Conservation (phyloP, 345 rosid species). For the Bruguiera sexangula region DNA sequence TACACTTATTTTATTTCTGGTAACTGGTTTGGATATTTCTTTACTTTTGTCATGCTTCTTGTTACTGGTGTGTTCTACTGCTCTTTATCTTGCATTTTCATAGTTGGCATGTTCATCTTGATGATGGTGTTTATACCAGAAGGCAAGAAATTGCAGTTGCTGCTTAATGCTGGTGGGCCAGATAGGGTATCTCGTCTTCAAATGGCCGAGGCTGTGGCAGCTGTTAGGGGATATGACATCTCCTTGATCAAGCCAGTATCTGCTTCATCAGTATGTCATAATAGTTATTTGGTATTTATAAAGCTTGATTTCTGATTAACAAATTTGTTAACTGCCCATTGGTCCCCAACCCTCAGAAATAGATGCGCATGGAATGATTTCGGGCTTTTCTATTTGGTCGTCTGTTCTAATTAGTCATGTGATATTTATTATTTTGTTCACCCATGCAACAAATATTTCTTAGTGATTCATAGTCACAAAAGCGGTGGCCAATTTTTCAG, state of each 20-base stretch:
- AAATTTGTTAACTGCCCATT: not conserved
- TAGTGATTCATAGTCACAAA: not conserved
- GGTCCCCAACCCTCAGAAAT: too few relatives aligned
- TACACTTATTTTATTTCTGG: not conserved
- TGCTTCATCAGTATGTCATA: conserved; percentile 59
- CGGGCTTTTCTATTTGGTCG: not conserved
- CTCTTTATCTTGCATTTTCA: not conserved
- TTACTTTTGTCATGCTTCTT: not conserved
- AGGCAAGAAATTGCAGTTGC: conserved; percentile 56
- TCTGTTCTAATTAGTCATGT: too few relatives aligned
- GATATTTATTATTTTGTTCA: too few relatives aligned
- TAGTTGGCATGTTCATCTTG: conserved; percentile 1
- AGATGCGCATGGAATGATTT: not conserved
- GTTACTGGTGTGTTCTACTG: not conserved
- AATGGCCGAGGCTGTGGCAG: conserved; percentile 82
- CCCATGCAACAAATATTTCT: not conserved
- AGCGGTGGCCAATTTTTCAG: conserved; percentile 30
- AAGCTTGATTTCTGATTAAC: conserved; percentile 3
- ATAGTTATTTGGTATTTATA: conserved; percentile 1
- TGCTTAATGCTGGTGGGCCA: conserved; percentile 80
- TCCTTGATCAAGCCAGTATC: conserved; percentile 65
- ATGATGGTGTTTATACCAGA: conserved; percentile 37
- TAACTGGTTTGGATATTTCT: not conserved
- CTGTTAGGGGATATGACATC: conserved; percentile 50
- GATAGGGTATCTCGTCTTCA: conserved; percentile 82